Base-by-base conservation (phyloP, 2,329 filamentous ascomycete genomes). In the Knoxdaviesia capensis region DNA sequence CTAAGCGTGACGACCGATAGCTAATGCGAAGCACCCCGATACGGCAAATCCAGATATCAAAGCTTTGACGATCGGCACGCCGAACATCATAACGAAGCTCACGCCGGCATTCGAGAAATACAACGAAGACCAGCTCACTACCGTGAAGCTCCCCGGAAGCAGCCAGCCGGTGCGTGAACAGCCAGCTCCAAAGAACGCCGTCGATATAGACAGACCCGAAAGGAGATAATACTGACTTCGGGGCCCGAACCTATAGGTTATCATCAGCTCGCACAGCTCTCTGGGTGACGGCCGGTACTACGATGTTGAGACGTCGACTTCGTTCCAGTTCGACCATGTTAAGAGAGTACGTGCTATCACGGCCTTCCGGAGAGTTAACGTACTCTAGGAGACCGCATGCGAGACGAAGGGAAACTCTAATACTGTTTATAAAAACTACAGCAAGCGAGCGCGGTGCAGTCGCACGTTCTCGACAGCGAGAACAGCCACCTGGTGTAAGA, bases 101-200 rank as follows among this genome's bases (percentile, higher is more conserved):
- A 72, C 69, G 6, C 82, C 86, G 0, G 86, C 90, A 0, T 92
- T 94, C 58, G 69, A 87, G 61, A 85, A 81, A 61, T 96, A 98
- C 71, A 94, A 96, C 53, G 88, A 98, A 62, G 80, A 87, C 60
- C 90, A 98, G 61, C 81, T 94, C 59, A 64, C 77, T 40, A 86
- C 86, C 10, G 79, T 84, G 47, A 94, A 92, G 68, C 73, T 98
- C 43, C 88, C 88, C 0, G 86, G 86, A 31, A 75, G 81, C 56
- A 88, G 76, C 59, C 77, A 85, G 58, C 53, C 55, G 43, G 61
- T 64, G 44, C 39, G 58, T 51, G 32, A 31, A 41, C 34, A 11
- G 3, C 9, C 3, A 35, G 11, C 20, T 35, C 3, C 34, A 9
- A 35, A 35, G 34, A 35, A 35, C 34, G 34, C 8, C 9, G 3